phyloP scores from a whole-genome alignment of 2,329 filamentous ascomycete genomes.

The Hypoxylon rubiginosum region DNA sequence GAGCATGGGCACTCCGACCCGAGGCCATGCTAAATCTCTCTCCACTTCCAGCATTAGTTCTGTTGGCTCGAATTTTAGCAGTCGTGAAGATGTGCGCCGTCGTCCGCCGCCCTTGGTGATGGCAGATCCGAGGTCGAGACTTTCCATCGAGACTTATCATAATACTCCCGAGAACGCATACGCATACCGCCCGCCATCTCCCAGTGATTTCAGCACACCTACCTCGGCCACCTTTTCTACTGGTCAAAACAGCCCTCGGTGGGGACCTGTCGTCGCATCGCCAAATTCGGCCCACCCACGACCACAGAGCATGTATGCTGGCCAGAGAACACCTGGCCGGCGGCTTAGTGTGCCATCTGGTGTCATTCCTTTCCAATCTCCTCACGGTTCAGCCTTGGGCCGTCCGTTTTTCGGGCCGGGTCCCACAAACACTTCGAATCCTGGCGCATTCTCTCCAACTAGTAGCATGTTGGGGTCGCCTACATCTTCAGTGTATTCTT shows the following conservation, averaged over 20 bases:
- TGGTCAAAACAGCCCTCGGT: conserved; percentile 81
- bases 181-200: conserved; percentile 75
- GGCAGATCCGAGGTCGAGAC: conserved; percentile 77
- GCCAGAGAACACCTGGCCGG: conserved; percentile 75
- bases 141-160: conserved; percentile 77
- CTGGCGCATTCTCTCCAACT: conserved; percentile 67
- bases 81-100: conserved; percentile 75
- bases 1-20: conserved; percentile 76
- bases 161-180: conserved; percentile 75
- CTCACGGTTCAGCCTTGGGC: conserved; percentile 68
- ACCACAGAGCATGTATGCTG: conserved; percentile 78
- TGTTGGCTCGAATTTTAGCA: conserved; percentile 74
- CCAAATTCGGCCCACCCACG: conserved; percentile 78
- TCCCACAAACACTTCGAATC: conserved; percentile 67
- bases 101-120: conserved; percentile 87
- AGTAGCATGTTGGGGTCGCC: conserved; percentile 75
- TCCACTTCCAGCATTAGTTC: conserved; percentile 89
- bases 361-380: conserved; percentile 79
- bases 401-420: conserved; percentile 68
- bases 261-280: conserved; percentile 77
- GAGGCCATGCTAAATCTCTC: conserved; percentile 87
- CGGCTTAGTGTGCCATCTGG: conserved; percentile 86
- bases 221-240: conserved; percentile 86
- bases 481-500: conserved; percentile 72
- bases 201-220: conserved; percentile 83